Evolutionary conservation across 2,329 filamentous ascomycete genomes (phyloP), one percentile per base, ranked within the genome.

Genomic region (Cytospora leucostoma): DNA sequence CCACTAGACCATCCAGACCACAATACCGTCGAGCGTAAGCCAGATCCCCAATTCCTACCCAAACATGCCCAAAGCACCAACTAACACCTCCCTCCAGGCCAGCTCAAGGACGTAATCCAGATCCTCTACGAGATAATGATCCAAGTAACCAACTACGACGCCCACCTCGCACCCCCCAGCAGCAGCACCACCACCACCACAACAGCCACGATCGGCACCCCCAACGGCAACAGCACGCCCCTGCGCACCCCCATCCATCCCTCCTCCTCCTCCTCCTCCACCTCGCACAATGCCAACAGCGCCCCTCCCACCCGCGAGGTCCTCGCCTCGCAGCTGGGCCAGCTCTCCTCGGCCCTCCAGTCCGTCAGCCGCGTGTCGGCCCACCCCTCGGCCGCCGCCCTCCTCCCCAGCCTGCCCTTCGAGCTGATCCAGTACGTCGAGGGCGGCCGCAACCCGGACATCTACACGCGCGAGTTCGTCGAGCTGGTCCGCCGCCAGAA

Each of bases 381-480:
- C 27, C 74, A 76, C 32, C 76, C 77, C 13, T 37, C 40, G 0
- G 56, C 56, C n/a, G 37, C 33, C 51, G 54, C 54, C 35, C 34
- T 34, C 27, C 79, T 87, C 49, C 84, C 84, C 5, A 75, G 73
- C 37, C 80, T 88, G 27, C 87, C 87, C 2, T 82, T 82, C 58
- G 86, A 89, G 70, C 81, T 90, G 13, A 80, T 89, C 65, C 79
- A 85, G 71, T 90, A 90, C 76, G 87, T 90, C 70, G 87, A 90
- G 74, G 84, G 86, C 71, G 87, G 88, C 52, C 86, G 88, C 57
- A 90, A 90, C 77, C 88, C 88, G 2, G 88, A 90, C 75, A 90
- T 90, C 69, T 90, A 90, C 79, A 90, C 88, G 61, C 81, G 88
- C 70, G 88, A 90, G 77, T 90, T 90, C 70, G 87, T 90, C 70